phyloP scores from a whole-genome alignment of 805 yeast genomes.

The Candida sphagnicola region DNA sequence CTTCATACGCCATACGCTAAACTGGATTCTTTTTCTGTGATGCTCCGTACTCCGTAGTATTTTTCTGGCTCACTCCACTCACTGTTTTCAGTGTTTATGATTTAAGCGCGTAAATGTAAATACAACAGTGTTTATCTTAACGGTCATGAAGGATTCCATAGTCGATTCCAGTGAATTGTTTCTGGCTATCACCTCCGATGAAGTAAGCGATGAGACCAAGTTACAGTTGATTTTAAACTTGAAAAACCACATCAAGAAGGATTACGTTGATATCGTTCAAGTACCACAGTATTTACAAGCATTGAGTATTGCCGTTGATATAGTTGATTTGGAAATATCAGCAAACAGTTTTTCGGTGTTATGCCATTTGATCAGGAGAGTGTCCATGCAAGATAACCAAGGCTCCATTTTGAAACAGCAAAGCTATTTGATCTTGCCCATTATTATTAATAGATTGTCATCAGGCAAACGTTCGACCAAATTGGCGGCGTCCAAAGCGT shows the following conservation, averaged over 20 bases:
- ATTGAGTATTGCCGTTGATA: slow-evolving; percentile 41
- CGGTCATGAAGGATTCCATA: background rate
- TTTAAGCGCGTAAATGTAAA: no score
- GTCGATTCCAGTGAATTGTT: slow-evolving; percentile 12
- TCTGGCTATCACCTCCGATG: slow-evolving; percentile 13
- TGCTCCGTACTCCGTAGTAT: no score
- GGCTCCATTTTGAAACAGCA: slow-evolving; percentile 36
- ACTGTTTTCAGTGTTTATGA: no score
- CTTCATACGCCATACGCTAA: no score
- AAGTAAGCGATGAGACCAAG: slow-evolving; percentile 7
- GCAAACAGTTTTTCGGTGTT: slow-evolving; percentile 45
- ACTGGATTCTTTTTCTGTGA: no score
- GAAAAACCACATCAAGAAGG: slow-evolving; percentile 54
- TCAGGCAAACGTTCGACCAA: slow-evolving; percentile 35
- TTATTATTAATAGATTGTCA: slow-evolving; percentile 43
- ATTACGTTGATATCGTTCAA: slow-evolving; percentile 45
- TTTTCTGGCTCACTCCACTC: no score
- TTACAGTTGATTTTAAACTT: slow-evolving; percentile 26
- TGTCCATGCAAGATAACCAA: slow-evolving; percentile 51
- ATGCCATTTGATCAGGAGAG: slow-evolving; percentile 55
- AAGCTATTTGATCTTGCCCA: slow-evolving; percentile 46
- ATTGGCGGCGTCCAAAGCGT: slow-evolving; percentile 46
- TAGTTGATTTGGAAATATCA: slow-evolving; percentile 34
- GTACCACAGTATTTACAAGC: slow-evolving; percentile 51
- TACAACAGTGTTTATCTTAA: background rate